Conservation (phyloP, 768 basidiomycete species). For the Hysterangium stoloniferum region DNA sequence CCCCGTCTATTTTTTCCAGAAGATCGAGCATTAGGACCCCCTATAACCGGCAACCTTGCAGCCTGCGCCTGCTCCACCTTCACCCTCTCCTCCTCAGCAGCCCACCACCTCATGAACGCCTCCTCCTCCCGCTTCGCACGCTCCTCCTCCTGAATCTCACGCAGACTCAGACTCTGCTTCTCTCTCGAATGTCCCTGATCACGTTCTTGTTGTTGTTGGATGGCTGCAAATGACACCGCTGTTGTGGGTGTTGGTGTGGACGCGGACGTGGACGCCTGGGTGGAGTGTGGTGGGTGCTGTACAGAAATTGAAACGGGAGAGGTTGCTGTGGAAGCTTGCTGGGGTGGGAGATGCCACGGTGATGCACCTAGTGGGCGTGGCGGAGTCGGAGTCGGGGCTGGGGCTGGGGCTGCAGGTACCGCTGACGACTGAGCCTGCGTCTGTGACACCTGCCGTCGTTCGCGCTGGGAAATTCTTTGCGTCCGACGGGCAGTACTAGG, state of each 20-base stretch:
- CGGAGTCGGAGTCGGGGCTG: too few relatives aligned
- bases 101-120: constrained; percentile 88
- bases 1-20: too few relatives aligned
- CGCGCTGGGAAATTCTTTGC: too few relatives aligned
- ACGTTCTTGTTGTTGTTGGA: constrained; percentile 70
- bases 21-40: too few relatives aligned
- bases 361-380: too few relatives aligned
- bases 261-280: constrained; percentile 33
- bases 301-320: not conserved
- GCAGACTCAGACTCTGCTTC: constrained; percentile 55
- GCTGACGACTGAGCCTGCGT: not conserved
- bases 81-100: constrained; percentile 71
- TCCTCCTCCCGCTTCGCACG: constrained; percentile 54
- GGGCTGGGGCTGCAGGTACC: too few relatives aligned
- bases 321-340: not conserved
- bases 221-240: constrained; percentile 69
- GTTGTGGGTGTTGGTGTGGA: constrained; percentile 21
- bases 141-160: constrained; percentile 86
- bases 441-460: not conserved
- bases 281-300: constrained; percentile 36
- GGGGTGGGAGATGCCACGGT: not conserved
- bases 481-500: too few relatives aligned
- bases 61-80: too few relatives aligned
- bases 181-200: constrained; percentile 30
- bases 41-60: too few relatives aligned